These are phyloP conservation scores for Fomes fomentarius DNA, from an alignment of 1,284 basidiomycete genomes.

Conservation along the genomic window DNA sequence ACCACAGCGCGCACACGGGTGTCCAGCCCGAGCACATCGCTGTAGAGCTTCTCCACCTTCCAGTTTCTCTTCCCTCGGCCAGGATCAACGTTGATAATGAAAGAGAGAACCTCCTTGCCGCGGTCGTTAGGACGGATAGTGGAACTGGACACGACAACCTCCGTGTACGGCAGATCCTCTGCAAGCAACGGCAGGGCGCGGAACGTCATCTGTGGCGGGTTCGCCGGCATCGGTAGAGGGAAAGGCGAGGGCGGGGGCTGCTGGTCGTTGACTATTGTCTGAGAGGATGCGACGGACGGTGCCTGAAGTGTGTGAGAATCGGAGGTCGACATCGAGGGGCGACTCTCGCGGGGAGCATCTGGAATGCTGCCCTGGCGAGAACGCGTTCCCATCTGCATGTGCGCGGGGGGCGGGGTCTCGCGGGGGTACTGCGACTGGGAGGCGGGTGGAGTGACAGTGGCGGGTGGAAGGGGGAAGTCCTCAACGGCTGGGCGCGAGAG, in stretches of 20 bases:
- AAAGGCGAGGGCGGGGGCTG: conserved; percentile 29
- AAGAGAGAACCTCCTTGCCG: conserved; percentile 86
- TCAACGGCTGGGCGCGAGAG: conserved; percentile 30
- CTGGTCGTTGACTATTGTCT: conserved; percentile 15
- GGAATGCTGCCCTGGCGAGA: conserved; percentile 19
- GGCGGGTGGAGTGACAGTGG: conserved; percentile 4
- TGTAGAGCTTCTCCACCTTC: conserved; percentile 94
- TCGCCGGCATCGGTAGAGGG: conserved; percentile 30
- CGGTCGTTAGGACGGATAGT: conserved; percentile 85
- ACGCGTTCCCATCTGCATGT: conserved; percentile 10
- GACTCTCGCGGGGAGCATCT: conserved; percentile 14
- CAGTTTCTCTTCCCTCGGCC: conserved; percentile 74
- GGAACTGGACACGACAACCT: conserved; percentile 67
- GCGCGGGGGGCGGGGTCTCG: background rate
- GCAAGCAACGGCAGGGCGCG: conserved; percentile 73
- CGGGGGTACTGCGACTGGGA: conserved; percentile 3
- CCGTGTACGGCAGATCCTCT: conserved; percentile 68
- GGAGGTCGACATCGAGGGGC: conserved; percentile 16
- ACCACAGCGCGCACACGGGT: conserved; percentile 66
- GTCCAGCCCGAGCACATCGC: conserved; percentile 88
- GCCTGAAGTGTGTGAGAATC: conserved; percentile 17
- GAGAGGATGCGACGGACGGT: conserved; percentile 18
- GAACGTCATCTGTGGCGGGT: conserved; percentile 45
- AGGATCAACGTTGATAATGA: conserved; percentile 72
- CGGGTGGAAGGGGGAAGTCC: conserved; percentile 41